Percentiles rank a stretch among this genome's conserved stretches.
phyloP scores from a whole-genome alignment of 148 eudicot genomes.

The Arbutus unedo region DNA sequence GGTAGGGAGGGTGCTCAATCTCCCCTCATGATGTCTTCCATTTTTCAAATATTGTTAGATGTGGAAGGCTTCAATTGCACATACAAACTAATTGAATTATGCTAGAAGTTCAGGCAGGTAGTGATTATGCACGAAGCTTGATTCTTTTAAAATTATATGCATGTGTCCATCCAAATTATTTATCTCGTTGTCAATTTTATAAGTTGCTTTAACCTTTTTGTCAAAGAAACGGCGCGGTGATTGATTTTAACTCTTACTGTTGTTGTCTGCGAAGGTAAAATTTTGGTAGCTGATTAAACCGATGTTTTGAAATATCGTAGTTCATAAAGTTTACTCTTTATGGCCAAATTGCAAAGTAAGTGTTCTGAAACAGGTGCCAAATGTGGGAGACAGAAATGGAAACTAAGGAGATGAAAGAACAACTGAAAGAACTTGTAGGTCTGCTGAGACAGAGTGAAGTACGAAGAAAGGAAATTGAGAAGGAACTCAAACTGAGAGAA shows the following conservation, averaged over 20 bases:
- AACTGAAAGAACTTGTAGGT: constrained; percentile 84
- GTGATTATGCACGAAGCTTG: background rate
- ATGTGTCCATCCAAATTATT: background rate
- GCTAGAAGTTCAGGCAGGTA: background rate
- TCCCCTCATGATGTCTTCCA: background rate
- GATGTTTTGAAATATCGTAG: background rate
- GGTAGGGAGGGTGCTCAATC: background rate
- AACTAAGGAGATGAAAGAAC: constrained; percentile 89
- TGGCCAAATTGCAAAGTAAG: constrained; percentile 6
- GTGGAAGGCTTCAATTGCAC: background rate
- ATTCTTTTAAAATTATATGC: background rate
- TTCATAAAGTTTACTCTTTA: background rate
- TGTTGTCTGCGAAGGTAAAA: background rate
- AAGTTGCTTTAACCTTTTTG: background rate
- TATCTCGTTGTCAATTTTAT: background rate
- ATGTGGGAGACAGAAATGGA: constrained; percentile 79
- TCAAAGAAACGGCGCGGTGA: background rate
- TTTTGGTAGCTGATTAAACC: background rate
- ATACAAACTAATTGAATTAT: background rate
- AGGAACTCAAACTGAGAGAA: constrained; percentile 88
- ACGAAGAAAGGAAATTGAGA: constrained; percentile 85
- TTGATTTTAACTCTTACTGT: background rate
- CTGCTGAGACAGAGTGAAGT: constrained; percentile 85
- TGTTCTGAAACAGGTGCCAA: constrained; percentile 59
- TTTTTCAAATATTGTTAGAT: background rate